phyloP scores from a whole-genome alignment of 164 flowering plant species.

The Berberis vulgaris region DNA sequence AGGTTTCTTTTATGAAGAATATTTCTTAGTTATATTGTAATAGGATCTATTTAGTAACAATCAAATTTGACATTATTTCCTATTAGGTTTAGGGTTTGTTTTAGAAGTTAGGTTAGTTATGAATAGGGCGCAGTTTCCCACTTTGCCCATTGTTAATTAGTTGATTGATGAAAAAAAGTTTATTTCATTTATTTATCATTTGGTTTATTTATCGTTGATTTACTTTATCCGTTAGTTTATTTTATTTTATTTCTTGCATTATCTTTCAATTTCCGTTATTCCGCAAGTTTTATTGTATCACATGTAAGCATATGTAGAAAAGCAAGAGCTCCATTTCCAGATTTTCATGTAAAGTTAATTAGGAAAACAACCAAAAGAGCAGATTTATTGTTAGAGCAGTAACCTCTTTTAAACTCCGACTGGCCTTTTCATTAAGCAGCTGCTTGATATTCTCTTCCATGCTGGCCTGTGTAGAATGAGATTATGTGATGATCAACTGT shows the following conservation, averaged over 20 bases:
- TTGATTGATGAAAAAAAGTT: no score
- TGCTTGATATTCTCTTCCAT: conserved; percentile 24
- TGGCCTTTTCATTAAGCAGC: conserved; percentile 19
- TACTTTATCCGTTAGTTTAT: no score
- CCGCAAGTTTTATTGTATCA: background rate
- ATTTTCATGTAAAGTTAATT: background rate
- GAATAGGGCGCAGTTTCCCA: background rate
- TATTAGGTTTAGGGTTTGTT: no score
- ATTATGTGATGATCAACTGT: background rate
- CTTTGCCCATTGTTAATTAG: background rate
- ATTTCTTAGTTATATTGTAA: no score
- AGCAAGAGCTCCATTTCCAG: background rate
- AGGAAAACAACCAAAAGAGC: no score
- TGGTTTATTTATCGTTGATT: no score
- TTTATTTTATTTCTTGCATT: no score
- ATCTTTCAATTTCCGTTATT: no score
- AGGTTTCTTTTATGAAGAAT: background rate
- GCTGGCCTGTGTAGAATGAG: conserved; percentile 17
- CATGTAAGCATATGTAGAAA: background rate
- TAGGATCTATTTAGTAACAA: no score
- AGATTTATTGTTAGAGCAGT: background rate
- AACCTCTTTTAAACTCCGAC: conserved; percentile 19
- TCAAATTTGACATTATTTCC: no score
- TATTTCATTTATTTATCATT: no score
- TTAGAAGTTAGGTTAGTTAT: no score